Base-by-base conservation (phyloP, 768 basidiomycete species). In the Termitomyces heimii region DNA sequence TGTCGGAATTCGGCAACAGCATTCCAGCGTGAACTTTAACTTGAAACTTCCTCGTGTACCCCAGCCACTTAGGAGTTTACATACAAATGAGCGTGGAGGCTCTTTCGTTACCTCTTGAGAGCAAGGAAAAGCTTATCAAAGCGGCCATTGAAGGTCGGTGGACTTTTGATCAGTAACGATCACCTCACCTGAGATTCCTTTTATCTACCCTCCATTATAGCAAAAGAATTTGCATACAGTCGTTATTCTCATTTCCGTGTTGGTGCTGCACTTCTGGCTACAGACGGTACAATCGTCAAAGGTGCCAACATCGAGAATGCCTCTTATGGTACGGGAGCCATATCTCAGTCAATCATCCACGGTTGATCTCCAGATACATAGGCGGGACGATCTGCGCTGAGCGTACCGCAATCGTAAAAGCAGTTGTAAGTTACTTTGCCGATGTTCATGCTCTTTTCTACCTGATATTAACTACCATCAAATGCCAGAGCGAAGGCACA, bases 281-380 rank as follows among this genome's bases (percentile, higher is more conserved):
- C 79, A 0, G 82, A 88, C 42, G 92, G 91, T 0, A 69, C 75
- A 9, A 81, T 96, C 22, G 82, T 96, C 58, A 86, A 82, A 59
- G 94, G 96, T 5, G 87, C 89, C 31, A 98, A 97, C 68, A 81
- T 98, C 59, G 97, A 99, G 75, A 98, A 97, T 65, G 94, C 93
- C 0, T 88, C 89, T 0, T 92, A 92, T 65, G 94, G 95, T 94
- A 57, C 8, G 32, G 32, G 20, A 26, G 70, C 32, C 14, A 4
- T 35, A 22, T 24, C 16, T 2, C 18, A 53, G 3, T 7, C 52
- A 6, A 12, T 24, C 18, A 10, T 42, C 34, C 14, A 45, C 44
- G 13, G n/a, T 37, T 45, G 35, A 35, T 48, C 43, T 22, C 55
- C 22, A 5, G 43, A 20, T 44, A 61, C 58, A 39, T 13, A 96